Evolutionary conservation across 2,329 filamentous ascomycete species (phyloP).

Genomic region (Colletotrichum cordylinicola): DNA sequence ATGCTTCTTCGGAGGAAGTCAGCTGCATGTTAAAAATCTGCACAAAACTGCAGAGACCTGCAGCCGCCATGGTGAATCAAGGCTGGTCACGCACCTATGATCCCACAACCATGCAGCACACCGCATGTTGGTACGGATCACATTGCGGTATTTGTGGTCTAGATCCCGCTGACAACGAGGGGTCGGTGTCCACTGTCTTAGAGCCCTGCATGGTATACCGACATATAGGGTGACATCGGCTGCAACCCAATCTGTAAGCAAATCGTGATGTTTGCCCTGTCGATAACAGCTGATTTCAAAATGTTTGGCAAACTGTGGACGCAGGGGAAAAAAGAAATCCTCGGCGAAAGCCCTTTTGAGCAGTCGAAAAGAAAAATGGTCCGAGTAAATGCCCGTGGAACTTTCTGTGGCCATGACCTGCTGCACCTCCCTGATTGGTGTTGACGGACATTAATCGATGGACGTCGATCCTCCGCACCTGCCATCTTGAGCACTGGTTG

Average conservation of each 20-base stretch:
- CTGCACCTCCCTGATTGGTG: not conserved
- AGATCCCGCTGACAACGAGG: not conserved
- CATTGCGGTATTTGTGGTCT: not conserved
- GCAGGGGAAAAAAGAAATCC: not conserved
- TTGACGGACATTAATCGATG: not conserved
- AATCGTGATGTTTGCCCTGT: not conserved
- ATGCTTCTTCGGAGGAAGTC: not conserved
- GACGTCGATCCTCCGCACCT: constrained; percentile 4
- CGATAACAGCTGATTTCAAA: not conserved
- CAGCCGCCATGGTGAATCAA: not conserved
- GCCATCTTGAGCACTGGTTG: constrained; percentile 2
- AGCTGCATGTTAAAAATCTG: not conserved
- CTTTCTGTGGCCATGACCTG: not conserved
- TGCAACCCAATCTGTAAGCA: not conserved
- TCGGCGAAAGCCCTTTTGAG: not conserved
- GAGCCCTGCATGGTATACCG: not conserved
- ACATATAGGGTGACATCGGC: not conserved
- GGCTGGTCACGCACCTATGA: not conserved
- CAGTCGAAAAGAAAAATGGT: not conserved
- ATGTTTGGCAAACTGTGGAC: not conserved
- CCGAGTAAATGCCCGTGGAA: not conserved
- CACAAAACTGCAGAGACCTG: not conserved
- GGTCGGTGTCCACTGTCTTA: not conserved
- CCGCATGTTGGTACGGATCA: not conserved
- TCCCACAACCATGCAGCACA: not conserved